Evolutionary conservation across 2,329 filamentous ascomycete species (phyloP), one percentile per base, ranked within the genome.

Genomic region (Fusarium anthophilum): DNA sequence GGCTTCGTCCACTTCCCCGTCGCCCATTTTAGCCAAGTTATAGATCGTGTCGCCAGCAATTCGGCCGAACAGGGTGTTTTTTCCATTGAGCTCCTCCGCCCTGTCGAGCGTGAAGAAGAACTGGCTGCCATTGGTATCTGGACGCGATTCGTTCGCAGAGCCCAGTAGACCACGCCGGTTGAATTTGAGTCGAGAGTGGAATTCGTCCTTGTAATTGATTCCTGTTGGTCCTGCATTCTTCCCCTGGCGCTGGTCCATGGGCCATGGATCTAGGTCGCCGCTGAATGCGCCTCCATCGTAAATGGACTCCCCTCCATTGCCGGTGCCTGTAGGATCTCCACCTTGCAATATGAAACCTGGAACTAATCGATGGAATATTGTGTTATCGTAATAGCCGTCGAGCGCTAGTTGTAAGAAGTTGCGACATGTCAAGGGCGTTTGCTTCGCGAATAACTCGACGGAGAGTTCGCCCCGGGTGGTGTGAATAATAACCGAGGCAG

Each of bases 361-460:
- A 0, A 98, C 92, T 11, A 98, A 87, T 30, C 96, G 94, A 84
- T 99, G 96, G 84, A 99, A 99, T 71, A 96, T 92, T 0, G 95
- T 98, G 80, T 92, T 91, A 78, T 94, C 92, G 86, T 98, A 99
- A 86, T 98, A 98, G 76, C 95, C 95, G 81, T 99, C 95, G 76
- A 98, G 89, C 80, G 94, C 96, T 79, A 95, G 92, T 82, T 99
- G 96, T 43, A 99, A 89, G 83, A 99, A 99, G 85, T 98, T 98
- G 77, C 96, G 94, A 80, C 92, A 95, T 32, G 96, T 93, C 71
- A 98, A 87, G 14, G 96, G 96, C 2, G 94, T 93, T 83, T 99
- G 96, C 80, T 96, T 96, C 24, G 95, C 95, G 86, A 98, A 99
- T 65, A 99, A 91, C 83, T 98, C 94, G 83, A 99, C 89, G 43